Evolutionary conservation across 2,329 filamentous ascomycete species (phyloP), one percentile per base, ranked within the genome.

Genomic region (Aspergillus thermomutatus): DNA sequence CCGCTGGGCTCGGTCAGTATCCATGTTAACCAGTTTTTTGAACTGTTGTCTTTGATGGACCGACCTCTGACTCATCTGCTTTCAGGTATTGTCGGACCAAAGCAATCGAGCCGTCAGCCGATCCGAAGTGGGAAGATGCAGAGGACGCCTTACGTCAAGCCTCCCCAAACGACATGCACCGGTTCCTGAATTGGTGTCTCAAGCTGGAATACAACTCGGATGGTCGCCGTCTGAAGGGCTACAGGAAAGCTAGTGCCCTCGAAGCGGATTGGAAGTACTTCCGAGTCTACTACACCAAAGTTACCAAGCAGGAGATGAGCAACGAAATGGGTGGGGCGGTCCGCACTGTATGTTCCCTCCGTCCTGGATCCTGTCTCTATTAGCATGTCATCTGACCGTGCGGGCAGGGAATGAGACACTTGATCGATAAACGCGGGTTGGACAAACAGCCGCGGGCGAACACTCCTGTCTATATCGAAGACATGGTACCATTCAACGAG

Each of bases 211-310:
- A 60, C 49, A 55, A 52, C 45, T 50, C 48, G 1, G 49, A 62
- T 47, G 47, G 54, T 37, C 50, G 52, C 47, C 46, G 41, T 31
- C 45, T 63, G 19, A 62, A 61, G 53, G 56, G 57, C 48, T 61
- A 59, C 41, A 56, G 37, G 48, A 62, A 61, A 31, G 58, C 56
- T 8, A 63, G 61, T 28, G 10, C 59, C 9, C 53, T 68, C 21
- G 14, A 65, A 37, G 54, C 37, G 14, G 56, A 68, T 54, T 68
- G 49, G 59, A 67, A 67, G 49, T 60, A 62, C 52, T 64, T 68
- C 27, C 53, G 49, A 51, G 28, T 53, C 27, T 65, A 67, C 50
- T 68, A 68, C 28, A 53, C 49, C 8, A 46, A 50, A 47, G 48
- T 60, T 37, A 64, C 53, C 11, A 59, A 55, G 28, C 28, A 50